Evolutionary conservation across 805 yeast genomes (phyloP).

Genomic region (Candida ponderosae): DNA sequence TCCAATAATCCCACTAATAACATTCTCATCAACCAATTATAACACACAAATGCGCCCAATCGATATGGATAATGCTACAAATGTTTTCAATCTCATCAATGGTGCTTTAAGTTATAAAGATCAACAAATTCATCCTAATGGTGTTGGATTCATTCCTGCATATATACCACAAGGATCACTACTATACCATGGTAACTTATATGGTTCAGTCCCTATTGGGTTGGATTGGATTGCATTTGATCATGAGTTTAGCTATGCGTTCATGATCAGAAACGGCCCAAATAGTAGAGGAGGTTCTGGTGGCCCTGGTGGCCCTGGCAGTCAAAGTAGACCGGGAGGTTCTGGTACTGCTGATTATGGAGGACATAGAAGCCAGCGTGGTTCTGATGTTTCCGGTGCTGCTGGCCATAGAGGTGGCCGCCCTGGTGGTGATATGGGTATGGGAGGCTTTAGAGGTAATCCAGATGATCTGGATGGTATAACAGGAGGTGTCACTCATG

Average conservation of each 20-base stretch:
- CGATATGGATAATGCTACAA: conserved; percentile 41
- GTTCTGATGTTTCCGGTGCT: conserved; percentile 2
- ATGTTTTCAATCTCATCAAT: conserved; percentile 46
- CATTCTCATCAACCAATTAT: conserved; percentile 16
- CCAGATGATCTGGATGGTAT: neutral
- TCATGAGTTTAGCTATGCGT: conserved; percentile 49
- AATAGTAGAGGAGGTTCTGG: conserved; percentile 4
- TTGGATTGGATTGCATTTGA: conserved; percentile 64
- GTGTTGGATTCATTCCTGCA: conserved; percentile 54
- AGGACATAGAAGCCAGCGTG: too few species aligned
- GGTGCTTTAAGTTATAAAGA: conserved; percentile 46
- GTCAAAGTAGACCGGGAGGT: neutral
- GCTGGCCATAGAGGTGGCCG: conserved; percentile 12
- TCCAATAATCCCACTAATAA: neutral
- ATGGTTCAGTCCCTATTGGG: conserved; percentile 32
- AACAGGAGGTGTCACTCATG: neutral
- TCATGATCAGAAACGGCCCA: conserved; percentile 25
- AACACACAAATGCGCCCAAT: conserved; percentile 20
- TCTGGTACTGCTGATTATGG: neutral
- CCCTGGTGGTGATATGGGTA: conserved; percentile 10
- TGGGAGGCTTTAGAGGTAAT: neutral
- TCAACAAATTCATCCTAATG: conserved; percentile 44
- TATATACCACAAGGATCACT: conserved; percentile 51
- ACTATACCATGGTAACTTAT: conserved; percentile 43
- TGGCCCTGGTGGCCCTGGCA: neutral